These are phyloP conservation scores for Leccinum angustisporum DNA, from an alignment of 1,284 basidiomycete species.

Conservation along the genomic window DNA sequence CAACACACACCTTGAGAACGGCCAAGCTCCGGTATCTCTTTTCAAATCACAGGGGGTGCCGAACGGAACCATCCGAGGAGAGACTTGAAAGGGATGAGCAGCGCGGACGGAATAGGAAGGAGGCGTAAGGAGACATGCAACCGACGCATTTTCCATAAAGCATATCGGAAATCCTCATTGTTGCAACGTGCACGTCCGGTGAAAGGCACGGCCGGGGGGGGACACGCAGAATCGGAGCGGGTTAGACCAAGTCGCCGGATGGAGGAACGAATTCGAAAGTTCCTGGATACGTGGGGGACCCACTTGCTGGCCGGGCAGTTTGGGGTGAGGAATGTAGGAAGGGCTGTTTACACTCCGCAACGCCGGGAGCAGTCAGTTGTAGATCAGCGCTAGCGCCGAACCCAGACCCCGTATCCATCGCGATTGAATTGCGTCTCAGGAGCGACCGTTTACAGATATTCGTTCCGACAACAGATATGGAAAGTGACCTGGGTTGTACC, in stretches of 20 bases:
- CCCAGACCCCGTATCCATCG: conserved; percentile 17
- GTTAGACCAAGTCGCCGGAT: background rate
- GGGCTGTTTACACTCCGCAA: background rate
- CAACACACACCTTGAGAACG: background rate
- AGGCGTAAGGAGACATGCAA: background rate
- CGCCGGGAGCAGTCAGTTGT: background rate
- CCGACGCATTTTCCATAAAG: background rate
- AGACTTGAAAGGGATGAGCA: conserved; percentile 1
- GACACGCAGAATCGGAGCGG: background rate
- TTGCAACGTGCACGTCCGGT: conserved; percentile 12
- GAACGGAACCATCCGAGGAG: conserved; percentile 1
- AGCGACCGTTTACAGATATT: background rate
- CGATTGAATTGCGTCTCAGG: conserved; percentile 6
- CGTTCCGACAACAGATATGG: conserved; percentile 7
- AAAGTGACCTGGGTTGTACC: conserved; percentile 10
- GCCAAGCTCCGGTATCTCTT: conserved; percentile 3
- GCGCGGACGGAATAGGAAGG: conserved; percentile 4
- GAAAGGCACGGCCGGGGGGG: background rate
- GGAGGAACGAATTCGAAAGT: background rate
- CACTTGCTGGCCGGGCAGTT: background rate
- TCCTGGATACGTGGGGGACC: background rate
- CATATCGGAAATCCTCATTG: conserved; percentile 18
- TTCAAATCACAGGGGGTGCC: conserved; percentile 8
- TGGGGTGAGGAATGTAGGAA: background rate
- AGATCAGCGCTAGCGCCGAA: background rate